phyloP scores from a whole-genome alignment of 805 yeast species.

The Ogataea angusta region DNA sequence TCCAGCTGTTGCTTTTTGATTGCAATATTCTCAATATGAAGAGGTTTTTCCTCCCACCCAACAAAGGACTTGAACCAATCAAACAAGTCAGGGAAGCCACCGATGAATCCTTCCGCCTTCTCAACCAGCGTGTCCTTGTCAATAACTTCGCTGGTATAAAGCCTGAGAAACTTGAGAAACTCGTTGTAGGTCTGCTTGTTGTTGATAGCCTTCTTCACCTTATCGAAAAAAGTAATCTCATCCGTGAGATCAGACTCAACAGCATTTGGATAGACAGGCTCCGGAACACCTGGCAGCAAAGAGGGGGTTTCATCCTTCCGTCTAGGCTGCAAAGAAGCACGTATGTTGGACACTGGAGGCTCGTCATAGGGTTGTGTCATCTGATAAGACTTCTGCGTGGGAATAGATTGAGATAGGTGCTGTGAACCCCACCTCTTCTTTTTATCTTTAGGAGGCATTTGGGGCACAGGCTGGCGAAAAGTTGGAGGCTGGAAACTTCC shows the following conservation, averaged over 20 bases:
- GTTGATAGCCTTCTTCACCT: slow-evolving; percentile 82
- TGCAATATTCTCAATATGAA: slow-evolving; percentile 80
- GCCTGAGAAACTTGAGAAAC: slow-evolving; percentile 80
- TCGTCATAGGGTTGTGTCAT: slow-evolving; percentile 36
- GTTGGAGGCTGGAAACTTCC: slow-evolving; percentile 80
- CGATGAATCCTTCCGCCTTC: slow-evolving; percentile 81
- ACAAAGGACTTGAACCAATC: slow-evolving; percentile 93
- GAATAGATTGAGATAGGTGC: slow-evolving; percentile 12
- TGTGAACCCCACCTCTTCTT: slow-evolving; percentile 29
- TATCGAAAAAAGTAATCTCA: slow-evolving; percentile 88
- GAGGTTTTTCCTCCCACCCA: slow-evolving; percentile 81
- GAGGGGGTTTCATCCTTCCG: slow-evolving; percentile 52
- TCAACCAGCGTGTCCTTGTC: slow-evolving; percentile 79
- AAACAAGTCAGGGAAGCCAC: slow-evolving; percentile 72
- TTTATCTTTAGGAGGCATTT: slow-evolving; percentile 24
- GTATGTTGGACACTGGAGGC: slow-evolving; percentile 46
- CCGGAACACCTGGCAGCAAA: slow-evolving; percentile 80
- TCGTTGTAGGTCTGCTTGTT: slow-evolving; percentile 90
- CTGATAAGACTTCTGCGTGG: slow-evolving; percentile 14
- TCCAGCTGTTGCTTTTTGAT: slow-evolving; percentile 91
- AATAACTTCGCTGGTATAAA: slow-evolving; percentile 87
- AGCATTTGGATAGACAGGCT: slow-evolving; percentile 63
- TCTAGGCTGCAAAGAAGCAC: slow-evolving; percentile 31
- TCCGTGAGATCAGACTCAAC: slow-evolving; percentile 65
- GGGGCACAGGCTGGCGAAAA: slow-evolving; percentile 25